phyloP scores from a whole-genome alignment of 78 protist genomes.

The Dictyostelium intermedium region DNA sequence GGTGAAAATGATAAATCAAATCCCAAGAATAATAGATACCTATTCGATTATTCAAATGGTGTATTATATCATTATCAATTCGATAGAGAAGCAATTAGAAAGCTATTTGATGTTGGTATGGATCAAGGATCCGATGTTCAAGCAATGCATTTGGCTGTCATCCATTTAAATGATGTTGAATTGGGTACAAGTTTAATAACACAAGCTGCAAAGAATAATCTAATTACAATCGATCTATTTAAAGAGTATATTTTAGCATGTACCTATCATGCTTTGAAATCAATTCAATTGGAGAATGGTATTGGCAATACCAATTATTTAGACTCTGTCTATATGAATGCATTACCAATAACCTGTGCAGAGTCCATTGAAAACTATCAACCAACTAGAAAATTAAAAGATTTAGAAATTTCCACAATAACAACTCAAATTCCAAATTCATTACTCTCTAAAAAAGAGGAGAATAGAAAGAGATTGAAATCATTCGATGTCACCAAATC shows the following conservation, averaged over 20 bases:
- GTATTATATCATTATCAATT: constrained; percentile 52
- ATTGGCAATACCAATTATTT: neutral
- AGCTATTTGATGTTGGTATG: constrained; percentile 13
- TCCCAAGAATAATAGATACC: constrained; percentile 2
- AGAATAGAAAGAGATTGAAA: constrained; percentile 25
- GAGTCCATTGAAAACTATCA: constrained; percentile 14
- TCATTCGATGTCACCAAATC: constrained; percentile 42
- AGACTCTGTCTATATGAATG: constrained; percentile 13
- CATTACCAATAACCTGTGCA: constrained; percentile 14
- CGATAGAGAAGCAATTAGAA: constrained; percentile 36
- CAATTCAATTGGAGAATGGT: neutral
- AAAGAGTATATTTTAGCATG: constrained; percentile 39
- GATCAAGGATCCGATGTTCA: constrained; percentile 47
- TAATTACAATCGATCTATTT: constrained; percentile 43
- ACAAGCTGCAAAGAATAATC: constrained; percentile 1
- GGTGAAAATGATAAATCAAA: neutral
- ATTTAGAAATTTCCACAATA: constrained; percentile 28
- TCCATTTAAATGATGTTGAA: constrained; percentile 44
- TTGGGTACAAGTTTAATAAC: neutral
- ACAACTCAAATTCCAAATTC: neutral
- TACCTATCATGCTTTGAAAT: neutral
- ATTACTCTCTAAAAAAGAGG: constrained; percentile 2
- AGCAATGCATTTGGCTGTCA: constrained; percentile 51
- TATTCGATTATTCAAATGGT: constrained; percentile 66
- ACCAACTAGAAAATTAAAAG: constrained; percentile 10